Evolutionary conservation across 2,329 filamentous ascomycete genomes (phyloP), one percentile per base, ranked within the genome.

Genomic region (Fusarium fujikuroi): DNA sequence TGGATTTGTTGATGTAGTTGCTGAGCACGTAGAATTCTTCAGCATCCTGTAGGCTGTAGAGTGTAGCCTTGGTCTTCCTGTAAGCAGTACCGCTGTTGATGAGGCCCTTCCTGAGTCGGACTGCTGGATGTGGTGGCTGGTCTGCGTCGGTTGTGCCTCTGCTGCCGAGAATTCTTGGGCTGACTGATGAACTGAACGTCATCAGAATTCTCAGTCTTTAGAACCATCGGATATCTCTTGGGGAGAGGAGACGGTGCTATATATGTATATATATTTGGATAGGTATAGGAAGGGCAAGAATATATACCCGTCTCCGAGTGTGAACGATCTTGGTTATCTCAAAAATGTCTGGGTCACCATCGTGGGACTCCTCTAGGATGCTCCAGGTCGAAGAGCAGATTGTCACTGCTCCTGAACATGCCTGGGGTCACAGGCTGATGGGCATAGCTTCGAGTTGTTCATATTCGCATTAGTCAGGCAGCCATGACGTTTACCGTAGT

Each of bases 401-500:
- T 23, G 16, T 9, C 21, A 23, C 6, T 50, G n/a, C 47, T 34
- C 30, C n/a, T 50, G 21, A 34, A 50, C 30, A 34, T 23, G 47
- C 16, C 21, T n/a, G 47, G 15, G 47, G 11, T 7, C 21, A 32
- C 21, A 49, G 3, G 10, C 46, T 7, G 21, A 32, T 32, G 21
- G 16, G 16, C 3, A 18, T 50, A 1, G 21, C 21, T 9, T 6
- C 5, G 9, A 47, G 44, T 16, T 21, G 44, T 47, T 21, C 9
- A 21, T 9, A 16, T 21, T 11, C 44, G 25, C 19, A 46, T 28
- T 46, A 15, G 18, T 7, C 23, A 28, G 23, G n/a, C n/a, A 9
- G 9, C 4, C 1, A 2, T 36, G 36, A 11, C 36, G 36, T 37
- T 37, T 5, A 16, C 8, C 7, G 15, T 2, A 5, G 34, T 1